These are phyloP conservation scores for Aspergillus funiculosus DNA, from an alignment of 495 filamentous ascomycete species.

Conservation along the genomic window DNA sequence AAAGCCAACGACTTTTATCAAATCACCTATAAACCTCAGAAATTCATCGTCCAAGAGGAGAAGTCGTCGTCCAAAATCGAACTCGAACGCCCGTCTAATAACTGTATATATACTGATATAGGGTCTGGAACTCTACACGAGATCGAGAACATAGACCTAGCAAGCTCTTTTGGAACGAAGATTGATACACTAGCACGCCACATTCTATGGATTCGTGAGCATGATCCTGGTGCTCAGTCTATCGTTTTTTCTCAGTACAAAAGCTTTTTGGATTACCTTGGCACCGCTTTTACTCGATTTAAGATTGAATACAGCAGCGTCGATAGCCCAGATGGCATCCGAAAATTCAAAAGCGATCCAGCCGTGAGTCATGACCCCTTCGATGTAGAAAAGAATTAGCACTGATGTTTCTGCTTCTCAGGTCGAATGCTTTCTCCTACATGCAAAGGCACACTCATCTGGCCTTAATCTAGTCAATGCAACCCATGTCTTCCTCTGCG, in stretches of 20 bases:
- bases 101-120: slow-evolving; percentile 72
- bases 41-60: slow-evolving; percentile 66
- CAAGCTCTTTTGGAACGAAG: slow-evolving; percentile 77
- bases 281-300: slow-evolving; percentile 57
- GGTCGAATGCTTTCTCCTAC: slow-evolving; percentile 80
- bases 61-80: slow-evolving; percentile 25
- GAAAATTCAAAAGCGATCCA: slow-evolving; percentile 69
- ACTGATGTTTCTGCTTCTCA: slow-evolving; percentile 14
- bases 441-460: slow-evolving; percentile 79
- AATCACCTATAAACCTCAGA: slow-evolving; percentile 74
- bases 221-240: slow-evolving; percentile 83
- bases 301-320: slow-evolving; percentile 68
- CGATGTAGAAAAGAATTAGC: neutral
- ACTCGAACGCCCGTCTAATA: slow-evolving; percentile 27
- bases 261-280: slow-evolving; percentile 72
- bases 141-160: slow-evolving; percentile 76
- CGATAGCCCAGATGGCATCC: slow-evolving; percentile 55
- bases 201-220: slow-evolving; percentile 72
- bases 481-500: slow-evolving; percentile 89
- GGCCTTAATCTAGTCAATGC: slow-evolving; percentile 89
- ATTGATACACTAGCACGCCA: slow-evolving; percentile 79
- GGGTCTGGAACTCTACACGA: slow-evolving; percentile 61
- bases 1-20: slow-evolving; percentile 62
- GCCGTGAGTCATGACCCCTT: slow-evolving; percentile 30
- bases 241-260: slow-evolving; percentile 87